Evolutionary conservation across 2,329 filamentous ascomycete species (phyloP).

Genomic region (Neonectria sp.): DNA sequence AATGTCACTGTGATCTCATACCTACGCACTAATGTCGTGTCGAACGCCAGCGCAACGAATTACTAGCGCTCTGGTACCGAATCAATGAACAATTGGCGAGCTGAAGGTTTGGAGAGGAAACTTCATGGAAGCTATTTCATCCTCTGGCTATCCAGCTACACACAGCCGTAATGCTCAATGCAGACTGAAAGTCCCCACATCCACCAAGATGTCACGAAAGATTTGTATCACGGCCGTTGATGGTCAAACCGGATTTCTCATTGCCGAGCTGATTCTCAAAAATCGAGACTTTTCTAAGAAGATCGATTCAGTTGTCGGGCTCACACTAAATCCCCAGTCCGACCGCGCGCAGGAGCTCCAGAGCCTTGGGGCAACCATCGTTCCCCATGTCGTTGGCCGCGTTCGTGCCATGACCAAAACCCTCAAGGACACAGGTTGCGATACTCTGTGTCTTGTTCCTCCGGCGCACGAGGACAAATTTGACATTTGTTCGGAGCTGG

Average conservation of each 20-base stretch:
- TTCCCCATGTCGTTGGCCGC: conserved; percentile 59
- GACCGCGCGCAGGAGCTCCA: conserved; percentile 57
- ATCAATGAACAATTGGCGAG: too few relatives aligned
- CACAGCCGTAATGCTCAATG: not conserved
- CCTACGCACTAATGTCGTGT: not conserved
- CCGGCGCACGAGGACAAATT: conserved; percentile 62
- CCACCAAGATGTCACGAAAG: conserved; percentile 60
- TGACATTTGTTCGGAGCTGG: conserved; percentile 61
- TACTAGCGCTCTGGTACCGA: not conserved
- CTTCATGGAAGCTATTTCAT: not conserved
- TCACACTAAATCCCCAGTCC: conserved; percentile 58
- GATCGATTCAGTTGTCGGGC: conserved; percentile 57
- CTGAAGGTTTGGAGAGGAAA: not conserved
- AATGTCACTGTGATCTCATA: conserved; percentile 1
- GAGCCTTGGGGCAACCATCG: conserved; percentile 58
- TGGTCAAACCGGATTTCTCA: conserved; percentile 66
- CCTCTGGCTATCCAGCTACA: not conserved
- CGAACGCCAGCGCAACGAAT: not conserved
- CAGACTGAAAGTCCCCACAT: not conserved
- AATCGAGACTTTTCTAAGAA: conserved; percentile 59
- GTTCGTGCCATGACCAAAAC: conserved; percentile 55
- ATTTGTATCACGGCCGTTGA: conserved; percentile 65
- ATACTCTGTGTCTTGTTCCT: conserved; percentile 66
- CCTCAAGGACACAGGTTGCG: conserved; percentile 59
- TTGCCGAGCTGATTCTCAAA: conserved; percentile 64